Base-by-base conservation (phyloP, 768 basidiomycete species). In the Coprinellus micaceus region DNA sequence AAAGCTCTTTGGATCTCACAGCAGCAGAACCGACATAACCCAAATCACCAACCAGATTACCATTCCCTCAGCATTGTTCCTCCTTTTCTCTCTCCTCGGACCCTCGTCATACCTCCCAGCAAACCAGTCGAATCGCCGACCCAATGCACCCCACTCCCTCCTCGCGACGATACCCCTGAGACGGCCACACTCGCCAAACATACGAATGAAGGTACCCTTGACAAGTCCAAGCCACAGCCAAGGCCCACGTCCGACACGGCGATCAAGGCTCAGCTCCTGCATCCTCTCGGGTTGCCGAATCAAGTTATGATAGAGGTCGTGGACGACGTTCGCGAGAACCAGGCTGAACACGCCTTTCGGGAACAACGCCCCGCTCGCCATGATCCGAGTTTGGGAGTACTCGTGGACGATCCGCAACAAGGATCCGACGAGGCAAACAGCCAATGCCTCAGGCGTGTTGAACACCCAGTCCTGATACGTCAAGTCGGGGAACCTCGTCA, bases 121-220 rank as follows among this genome's bases (percentile, higher is more conserved):
- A 54, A 84, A 85, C 82, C 82, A 84, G 50, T 84, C 83, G 49
- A 85, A 85, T 5, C 83, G 64, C 25, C 56, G 60, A 0, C 77
- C 74, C 19, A 83, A 47, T 1, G 61, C 57, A 2, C 11, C 4
- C 5, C 68, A 67, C 59, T 84, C 82, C 0, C 74, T 60, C n/a
- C 80, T 65, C 47, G 72, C 71, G 10, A 83, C 17, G 15, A 79
- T 58, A 1, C 83, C 82, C 1, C 75, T 67, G 0, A 73, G 33
- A 10, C 82, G 72, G 0, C 82, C 83, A 46, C 70, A 64, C 54
- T 85, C 83, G 37, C 76, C 80, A 19, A 70, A 71, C 66, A 85
- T 71, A 22, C 82, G 71, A 44, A 85, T 76, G 9, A 82, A 40
- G 0, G 80, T 64, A 52, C 83, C 80, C 60, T 85, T 82, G 0